A percentile compares a stretch with the other conserved stretches of the same genome.
Conservation (phyloP, 2,329 filamentous ascomycete genomes). For the Colletotrichum falcatum region DNA sequence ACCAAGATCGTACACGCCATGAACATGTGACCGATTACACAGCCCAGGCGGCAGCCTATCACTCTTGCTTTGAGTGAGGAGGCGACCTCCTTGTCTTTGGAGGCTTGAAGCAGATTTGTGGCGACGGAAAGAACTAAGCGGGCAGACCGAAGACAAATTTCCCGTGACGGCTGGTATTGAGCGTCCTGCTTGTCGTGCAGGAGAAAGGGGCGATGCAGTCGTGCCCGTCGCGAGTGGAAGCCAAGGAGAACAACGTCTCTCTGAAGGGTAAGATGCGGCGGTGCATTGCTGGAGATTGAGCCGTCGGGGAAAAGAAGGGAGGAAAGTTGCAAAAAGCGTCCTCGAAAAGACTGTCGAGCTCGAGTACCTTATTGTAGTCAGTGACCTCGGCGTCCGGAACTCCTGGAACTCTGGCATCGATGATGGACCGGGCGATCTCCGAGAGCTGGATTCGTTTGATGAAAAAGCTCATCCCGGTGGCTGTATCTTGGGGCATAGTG, state of each 20-base stretch:
- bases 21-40: conserved; percentile 44
- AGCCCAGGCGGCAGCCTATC: conserved; percentile 38
- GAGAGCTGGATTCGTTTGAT: conserved; percentile 53
- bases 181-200: conserved; percentile 34
- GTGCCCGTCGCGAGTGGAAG: conserved; percentile 45
- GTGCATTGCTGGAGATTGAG: conserved; percentile 39
- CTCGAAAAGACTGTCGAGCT: conserved; percentile 49
- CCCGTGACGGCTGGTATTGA: conserved; percentile 34
- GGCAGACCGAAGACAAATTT: conserved; percentile 45
- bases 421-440: conserved; percentile 52
- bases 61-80: not conserved
- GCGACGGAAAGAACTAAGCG: conserved; percentile 44
- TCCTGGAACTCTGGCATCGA: conserved; percentile 48
- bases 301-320: conserved; percentile 35
- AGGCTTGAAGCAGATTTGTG: conserved; percentile 39
- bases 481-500: conserved; percentile 47
- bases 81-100: not conserved
- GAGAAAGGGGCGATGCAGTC: conserved; percentile 47
- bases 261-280: conserved; percentile 38
- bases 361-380: conserved; percentile 49
- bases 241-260: conserved; percentile 43
- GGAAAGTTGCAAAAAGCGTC: conserved; percentile 42
- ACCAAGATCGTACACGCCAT: conserved; percentile 45
- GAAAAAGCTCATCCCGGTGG: conserved; percentile 53
- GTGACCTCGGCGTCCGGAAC: conserved; percentile 47